phyloP scores from a whole-genome alignment of 495 filamentous ascomycete genomes.

The Penicillium subrubescens region DNA sequence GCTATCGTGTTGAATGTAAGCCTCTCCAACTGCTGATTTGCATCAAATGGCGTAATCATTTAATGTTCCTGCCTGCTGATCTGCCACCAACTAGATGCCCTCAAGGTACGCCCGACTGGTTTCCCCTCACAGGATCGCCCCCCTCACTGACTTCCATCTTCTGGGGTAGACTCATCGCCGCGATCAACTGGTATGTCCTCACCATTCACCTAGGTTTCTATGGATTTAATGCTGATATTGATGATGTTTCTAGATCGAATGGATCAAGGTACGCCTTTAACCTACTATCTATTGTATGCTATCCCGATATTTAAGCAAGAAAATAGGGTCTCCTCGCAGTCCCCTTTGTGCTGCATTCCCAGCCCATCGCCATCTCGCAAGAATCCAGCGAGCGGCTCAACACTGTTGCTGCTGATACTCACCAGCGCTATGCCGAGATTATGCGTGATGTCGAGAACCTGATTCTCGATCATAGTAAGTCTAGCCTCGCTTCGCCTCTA shows the following conservation, averaged over 20 bases:
- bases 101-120: slow-evolving; percentile 58
- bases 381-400: slow-evolving; percentile 46
- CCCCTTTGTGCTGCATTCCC: slow-evolving; percentile 94
- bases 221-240: not conserved
- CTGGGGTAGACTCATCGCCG: slow-evolving; percentile 70
- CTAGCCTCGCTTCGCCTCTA: not conserved
- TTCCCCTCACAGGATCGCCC: not conserved
- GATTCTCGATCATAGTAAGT: slow-evolving; percentile 87
- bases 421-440: slow-evolving; percentile 90
- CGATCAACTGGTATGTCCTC: slow-evolving; percentile 74
- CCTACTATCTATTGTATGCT: not conserved
- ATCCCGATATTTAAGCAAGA: slow-evolving; percentile 49
- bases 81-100: slow-evolving; percentile 62
- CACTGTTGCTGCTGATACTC: slow-evolving; percentile 60
- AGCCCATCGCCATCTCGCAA: slow-evolving; percentile 82
- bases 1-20: slow-evolving; percentile 88
- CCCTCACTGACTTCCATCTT: slow-evolving; percentile 23
- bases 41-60: not conserved
- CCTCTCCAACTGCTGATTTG: slow-evolving; percentile 1
- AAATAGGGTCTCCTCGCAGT: slow-evolving; percentile 86
- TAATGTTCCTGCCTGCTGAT: slow-evolving; percentile 20
- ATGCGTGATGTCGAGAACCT: slow-evolving; percentile 90
- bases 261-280: slow-evolving; percentile 59
- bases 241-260: slow-evolving; percentile 56
- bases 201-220: not conserved